Conservation (phyloP, 129 eudicot genomes). For the Flaveria robusta region DNA sequence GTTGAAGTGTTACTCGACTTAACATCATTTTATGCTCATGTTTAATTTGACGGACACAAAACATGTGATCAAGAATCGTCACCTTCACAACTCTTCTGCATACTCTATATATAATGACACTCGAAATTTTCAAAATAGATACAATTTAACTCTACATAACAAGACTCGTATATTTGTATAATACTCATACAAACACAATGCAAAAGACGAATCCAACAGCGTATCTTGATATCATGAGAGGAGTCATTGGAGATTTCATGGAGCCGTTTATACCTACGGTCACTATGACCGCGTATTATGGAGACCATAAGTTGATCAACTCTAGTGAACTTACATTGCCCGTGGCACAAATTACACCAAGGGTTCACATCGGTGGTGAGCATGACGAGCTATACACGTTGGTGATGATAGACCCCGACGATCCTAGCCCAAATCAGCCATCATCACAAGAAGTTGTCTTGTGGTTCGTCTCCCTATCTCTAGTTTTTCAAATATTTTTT, state of each 20-base stretch:
- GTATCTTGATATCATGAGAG: too few species aligned
- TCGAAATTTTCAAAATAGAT: too few species aligned
- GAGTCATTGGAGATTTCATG: neutral
- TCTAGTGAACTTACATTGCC: neutral
- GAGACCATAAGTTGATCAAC: neutral
- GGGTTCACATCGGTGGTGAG: constrained; percentile 25
- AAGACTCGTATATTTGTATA: too few species aligned
- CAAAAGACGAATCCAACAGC: too few species aligned
- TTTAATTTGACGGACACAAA: too few species aligned
- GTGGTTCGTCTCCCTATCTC: neutral
- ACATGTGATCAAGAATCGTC: too few species aligned
- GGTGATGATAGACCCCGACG: constrained; percentile 19
- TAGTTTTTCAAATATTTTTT: neutral
- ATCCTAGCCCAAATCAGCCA: constrained; percentile 27
- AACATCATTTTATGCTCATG: too few species aligned
- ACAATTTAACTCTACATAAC: too few species aligned
- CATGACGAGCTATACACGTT: constrained; percentile 21
- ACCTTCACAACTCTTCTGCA: too few species aligned
- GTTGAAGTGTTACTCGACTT: too few species aligned
- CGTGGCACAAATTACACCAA: constrained; percentile 16
- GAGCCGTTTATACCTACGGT: constrained; percentile 11
- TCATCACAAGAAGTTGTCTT: neutral
- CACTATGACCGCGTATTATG: neutral
- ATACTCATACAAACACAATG: too few species aligned
- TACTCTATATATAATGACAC: too few species aligned